Evolutionary conservation across 2,329 filamentous ascomycete genomes (phyloP).

Genomic region (Pseudopithomyces maydicus): DNA sequence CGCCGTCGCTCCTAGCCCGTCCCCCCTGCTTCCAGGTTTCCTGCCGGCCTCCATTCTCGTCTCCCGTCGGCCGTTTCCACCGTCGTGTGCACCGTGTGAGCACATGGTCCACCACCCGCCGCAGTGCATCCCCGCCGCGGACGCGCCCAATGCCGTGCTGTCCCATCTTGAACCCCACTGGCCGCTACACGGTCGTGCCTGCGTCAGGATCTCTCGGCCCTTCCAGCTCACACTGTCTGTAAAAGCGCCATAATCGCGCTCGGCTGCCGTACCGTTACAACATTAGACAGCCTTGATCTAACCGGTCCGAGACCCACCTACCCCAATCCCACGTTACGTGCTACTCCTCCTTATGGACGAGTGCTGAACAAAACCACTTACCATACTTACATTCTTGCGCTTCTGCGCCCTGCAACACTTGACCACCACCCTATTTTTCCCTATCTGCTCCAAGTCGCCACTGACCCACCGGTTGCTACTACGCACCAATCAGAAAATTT

Average conservation of each 20-base stretch:
- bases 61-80: constrained; percentile 9
- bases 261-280: constrained; percentile 23
- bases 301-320: constrained; percentile 31
- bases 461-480: constrained; percentile 20
- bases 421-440: constrained; percentile 35
- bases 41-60: not conserved
- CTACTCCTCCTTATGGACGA: constrained; percentile 33
- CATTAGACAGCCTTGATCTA: constrained; percentile 28
- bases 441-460: constrained; percentile 20
- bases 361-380: constrained; percentile 27
- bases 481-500: constrained; percentile 30
- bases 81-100: constrained; percentile 7
- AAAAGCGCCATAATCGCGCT: constrained; percentile 24
- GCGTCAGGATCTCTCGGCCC: constrained; percentile 21
- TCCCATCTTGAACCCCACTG: constrained; percentile 28
- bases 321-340: constrained; percentile 25
- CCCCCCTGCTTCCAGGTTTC: not conserved
- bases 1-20: constrained; percentile 19
- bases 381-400: constrained; percentile 45
- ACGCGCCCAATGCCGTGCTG: constrained; percentile 38
- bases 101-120: constrained; percentile 13
- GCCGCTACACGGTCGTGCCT: constrained; percentile 35
- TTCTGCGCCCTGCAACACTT: constrained; percentile 48
- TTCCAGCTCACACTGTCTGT: constrained; percentile 17
- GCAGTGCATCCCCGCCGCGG: constrained; percentile 21